phyloP scores from a whole-genome alignment of 306 rosid species.

The Ammopiptanthus mongolicus region DNA sequence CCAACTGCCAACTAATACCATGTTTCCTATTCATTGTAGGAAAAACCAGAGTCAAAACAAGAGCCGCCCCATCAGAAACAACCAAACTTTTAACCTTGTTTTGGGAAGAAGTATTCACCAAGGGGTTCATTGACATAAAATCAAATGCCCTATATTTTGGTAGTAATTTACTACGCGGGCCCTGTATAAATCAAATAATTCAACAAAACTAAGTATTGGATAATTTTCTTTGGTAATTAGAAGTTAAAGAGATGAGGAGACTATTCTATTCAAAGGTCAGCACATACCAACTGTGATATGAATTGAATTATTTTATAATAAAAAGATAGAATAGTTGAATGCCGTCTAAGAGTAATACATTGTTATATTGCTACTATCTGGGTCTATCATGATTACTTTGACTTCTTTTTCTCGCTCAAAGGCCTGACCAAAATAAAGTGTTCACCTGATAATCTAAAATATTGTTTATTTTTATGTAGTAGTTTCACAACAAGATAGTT shows the following conservation, averaged over 20 bases:
- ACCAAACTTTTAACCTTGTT: conserved; percentile 55
- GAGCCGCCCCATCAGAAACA: conserved; percentile 46
- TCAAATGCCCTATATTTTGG: background rate
- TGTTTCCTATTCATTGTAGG: conserved; percentile 29
- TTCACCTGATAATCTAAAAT: too few relatives aligned
- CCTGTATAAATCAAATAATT: background rate
- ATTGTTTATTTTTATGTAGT: too few relatives aligned
- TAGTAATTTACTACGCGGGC: background rate
- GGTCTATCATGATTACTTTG: too few relatives aligned
- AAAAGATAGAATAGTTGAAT: too few relatives aligned
- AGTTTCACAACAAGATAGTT: too few relatives aligned
- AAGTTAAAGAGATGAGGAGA: background rate
- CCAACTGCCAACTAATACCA: background rate
- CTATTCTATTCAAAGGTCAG: background rate
- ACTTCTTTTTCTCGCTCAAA: too few relatives aligned
- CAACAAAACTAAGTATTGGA: background rate
- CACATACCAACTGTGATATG: background rate
- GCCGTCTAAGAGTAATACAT: too few relatives aligned
- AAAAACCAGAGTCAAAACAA: conserved; percentile 35
- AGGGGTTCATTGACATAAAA: conserved; percentile 37
- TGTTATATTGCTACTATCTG: too few relatives aligned
- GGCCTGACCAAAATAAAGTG: too few relatives aligned
- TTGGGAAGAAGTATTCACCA: conserved; percentile 58
- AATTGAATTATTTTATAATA: background rate
- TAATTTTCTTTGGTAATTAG: too few relatives aligned